Percentiles rank a stretch among this genome's conserved stretches.
Evolutionary conservation across 306 rosid species (phyloP).

Genomic region (Pueraria montana): DNA sequence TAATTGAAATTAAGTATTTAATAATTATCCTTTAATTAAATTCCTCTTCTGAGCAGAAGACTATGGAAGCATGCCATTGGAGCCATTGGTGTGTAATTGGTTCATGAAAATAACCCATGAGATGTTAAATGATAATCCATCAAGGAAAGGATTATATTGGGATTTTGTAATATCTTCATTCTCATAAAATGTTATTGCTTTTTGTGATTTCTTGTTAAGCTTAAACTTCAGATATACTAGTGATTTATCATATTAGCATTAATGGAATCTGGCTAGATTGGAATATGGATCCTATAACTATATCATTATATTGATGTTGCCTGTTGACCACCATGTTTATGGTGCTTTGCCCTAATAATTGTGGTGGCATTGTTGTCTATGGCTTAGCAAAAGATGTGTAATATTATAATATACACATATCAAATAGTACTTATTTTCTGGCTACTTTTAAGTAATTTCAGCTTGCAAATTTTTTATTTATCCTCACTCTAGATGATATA

Average conservation of each 20-base stretch:
- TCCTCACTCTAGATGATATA: neutral
- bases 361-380: neutral
- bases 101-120: neutral
- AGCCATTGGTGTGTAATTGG: neutral
- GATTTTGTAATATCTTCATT: neutral
- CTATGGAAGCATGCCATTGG: neutral
- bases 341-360: neutral
- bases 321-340: neutral
- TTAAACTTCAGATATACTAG: neutral
- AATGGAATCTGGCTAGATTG: neutral
- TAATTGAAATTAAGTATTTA: too few species aligned
- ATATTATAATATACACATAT: neutral
- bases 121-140: too few species aligned
- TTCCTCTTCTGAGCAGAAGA: neutral
- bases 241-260: neutral
- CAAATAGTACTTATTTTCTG: neutral
- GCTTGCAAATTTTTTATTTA: neutral
- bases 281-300: neutral
- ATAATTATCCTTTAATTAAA: too few species aligned
- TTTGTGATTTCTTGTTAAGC: neutral
- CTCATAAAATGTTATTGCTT: neutral
- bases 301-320: neutral
- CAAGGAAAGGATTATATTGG: neutral
- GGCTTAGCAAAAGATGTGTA: neutral
- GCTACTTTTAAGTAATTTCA: neutral